Conservation (phyloP, 2,329 filamentous ascomycete species). For the Sporothrix brasiliensis region DNA sequence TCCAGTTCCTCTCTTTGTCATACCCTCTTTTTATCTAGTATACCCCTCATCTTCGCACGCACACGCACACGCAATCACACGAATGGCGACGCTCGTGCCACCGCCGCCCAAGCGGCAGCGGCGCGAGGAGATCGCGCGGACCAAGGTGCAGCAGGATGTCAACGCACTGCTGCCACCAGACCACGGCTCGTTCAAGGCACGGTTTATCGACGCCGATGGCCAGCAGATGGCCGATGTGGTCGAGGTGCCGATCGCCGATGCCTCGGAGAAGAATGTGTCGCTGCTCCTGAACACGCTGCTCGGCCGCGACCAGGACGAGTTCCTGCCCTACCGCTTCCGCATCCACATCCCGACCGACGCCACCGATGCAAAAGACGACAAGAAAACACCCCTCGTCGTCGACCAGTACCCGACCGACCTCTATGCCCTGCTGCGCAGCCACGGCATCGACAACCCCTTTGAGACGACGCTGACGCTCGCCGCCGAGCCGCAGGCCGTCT, state of each 20-base stretch:
- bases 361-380: neutral
- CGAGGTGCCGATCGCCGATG: conserved; percentile 78
- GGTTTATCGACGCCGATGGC: conserved; percentile 81
- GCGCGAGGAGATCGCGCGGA: conserved; percentile 70
- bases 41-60: neutral
- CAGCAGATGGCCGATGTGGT: conserved; percentile 71
- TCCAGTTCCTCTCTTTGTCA: too few species aligned
- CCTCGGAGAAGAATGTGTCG: conserved; percentile 86
- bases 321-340: conserved; percentile 63
- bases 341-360: conserved; percentile 59
- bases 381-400: conserved; percentile 47
- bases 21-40: neutral
- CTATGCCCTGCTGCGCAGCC: conserved; percentile 55
- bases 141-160: conserved; percentile 75
- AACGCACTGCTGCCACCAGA: conserved; percentile 67
- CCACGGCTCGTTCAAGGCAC: conserved; percentile 77
- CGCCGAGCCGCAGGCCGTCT: conserved; percentile 83
- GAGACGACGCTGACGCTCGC: conserved; percentile 57
- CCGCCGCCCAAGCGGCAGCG: conserved; percentile 72
- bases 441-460: conserved; percentile 62
- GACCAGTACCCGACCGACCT: conserved; percentile 61
- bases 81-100: conserved; percentile 44
- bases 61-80: neutral
- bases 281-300: conserved; percentile 83
- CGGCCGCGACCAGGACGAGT: conserved; percentile 63